These are phyloP conservation scores for Ceratocystis destructans DNA, from an alignment of 2,329 filamentous ascomycete species.

Conservation along the genomic window DNA sequence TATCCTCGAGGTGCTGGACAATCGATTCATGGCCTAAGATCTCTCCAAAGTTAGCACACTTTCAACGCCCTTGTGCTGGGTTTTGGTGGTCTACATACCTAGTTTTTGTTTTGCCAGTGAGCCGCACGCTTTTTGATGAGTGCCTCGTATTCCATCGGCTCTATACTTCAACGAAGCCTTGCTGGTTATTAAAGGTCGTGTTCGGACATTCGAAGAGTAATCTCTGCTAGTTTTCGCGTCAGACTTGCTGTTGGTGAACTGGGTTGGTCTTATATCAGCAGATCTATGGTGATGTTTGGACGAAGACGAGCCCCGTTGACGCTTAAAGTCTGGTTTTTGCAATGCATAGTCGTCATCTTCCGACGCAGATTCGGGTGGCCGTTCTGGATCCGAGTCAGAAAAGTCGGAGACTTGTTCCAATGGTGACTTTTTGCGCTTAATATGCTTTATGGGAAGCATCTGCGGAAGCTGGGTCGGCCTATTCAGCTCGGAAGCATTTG, in stretches of 20 bases:
- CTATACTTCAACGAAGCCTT: not conserved
- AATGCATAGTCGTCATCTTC: not conserved
- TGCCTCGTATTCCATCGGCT: not conserved
- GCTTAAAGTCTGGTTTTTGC: not conserved
- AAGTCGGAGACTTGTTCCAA: not conserved
- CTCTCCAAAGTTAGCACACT: not conserved
- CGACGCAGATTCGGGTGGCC: not conserved
- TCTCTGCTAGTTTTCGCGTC: not conserved
- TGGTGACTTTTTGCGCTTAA: constrained; percentile 1
- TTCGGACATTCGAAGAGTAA: not conserved
- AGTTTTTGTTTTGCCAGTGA: not conserved
- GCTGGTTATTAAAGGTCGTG: not conserved
- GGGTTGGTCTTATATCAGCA: not conserved
- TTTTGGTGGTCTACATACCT: not conserved
- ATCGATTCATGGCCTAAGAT: not conserved
- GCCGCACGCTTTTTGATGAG: not conserved
- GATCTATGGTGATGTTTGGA: not conserved
- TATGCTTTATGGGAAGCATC: not conserved
- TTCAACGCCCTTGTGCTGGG: not conserved
- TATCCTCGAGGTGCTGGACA: not conserved
- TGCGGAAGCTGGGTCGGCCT: not conserved
- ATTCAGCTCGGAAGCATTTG: not conserved
- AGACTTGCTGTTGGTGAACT: not conserved
- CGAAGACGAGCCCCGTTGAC: not conserved
- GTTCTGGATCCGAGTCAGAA: not conserved